Conservation (phyloP, 2,329 filamentous ascomycete genomes). For the Nemania sp. region DNA sequence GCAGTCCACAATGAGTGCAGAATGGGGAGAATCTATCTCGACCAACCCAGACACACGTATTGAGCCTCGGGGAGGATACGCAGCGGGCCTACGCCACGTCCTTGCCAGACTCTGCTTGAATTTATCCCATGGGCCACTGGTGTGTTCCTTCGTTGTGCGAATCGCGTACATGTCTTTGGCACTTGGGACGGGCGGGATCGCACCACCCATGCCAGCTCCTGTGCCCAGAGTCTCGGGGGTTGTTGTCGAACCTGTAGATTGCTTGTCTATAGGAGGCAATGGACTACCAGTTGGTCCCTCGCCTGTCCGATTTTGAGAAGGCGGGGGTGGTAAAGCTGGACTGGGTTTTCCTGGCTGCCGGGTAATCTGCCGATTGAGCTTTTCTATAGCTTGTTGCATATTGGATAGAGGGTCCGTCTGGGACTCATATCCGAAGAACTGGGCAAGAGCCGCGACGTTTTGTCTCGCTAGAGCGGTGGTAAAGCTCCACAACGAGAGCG, state of each 20-base stretch:
- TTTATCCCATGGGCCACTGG: slow-evolving; percentile 49
- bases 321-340: slow-evolving; percentile 30
- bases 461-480: slow-evolving; percentile 60
- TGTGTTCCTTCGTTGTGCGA: slow-evolving; percentile 45
- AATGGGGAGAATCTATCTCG: slow-evolving; percentile 61
- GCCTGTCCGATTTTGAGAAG: slow-evolving; percentile 38
- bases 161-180: slow-evolving; percentile 51
- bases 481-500: slow-evolving; percentile 65
- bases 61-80: slow-evolving; percentile 62
- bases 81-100: slow-evolving; percentile 60
- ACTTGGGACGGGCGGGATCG: slow-evolving; percentile 37
- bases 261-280: slow-evolving; percentile 6
- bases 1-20: slow-evolving; percentile 64
- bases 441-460: slow-evolving; percentile 58
- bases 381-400: slow-evolving; percentile 51
- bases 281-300: background rate
- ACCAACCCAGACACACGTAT: slow-evolving; percentile 67
- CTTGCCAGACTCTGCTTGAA: slow-evolving; percentile 56
- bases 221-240: slow-evolving; percentile 38
- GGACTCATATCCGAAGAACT: slow-evolving; percentile 59
- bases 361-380: slow-evolving; percentile 46
- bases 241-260: slow-evolving; percentile 38
- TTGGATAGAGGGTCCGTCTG: slow-evolving; percentile 37
- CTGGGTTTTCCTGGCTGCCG: slow-evolving; percentile 39
- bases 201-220: slow-evolving; percentile 32